Evolutionary conservation across 2,329 filamentous ascomycete genomes (phyloP).

Genomic region (Ophiostoma ulmi): DNA sequence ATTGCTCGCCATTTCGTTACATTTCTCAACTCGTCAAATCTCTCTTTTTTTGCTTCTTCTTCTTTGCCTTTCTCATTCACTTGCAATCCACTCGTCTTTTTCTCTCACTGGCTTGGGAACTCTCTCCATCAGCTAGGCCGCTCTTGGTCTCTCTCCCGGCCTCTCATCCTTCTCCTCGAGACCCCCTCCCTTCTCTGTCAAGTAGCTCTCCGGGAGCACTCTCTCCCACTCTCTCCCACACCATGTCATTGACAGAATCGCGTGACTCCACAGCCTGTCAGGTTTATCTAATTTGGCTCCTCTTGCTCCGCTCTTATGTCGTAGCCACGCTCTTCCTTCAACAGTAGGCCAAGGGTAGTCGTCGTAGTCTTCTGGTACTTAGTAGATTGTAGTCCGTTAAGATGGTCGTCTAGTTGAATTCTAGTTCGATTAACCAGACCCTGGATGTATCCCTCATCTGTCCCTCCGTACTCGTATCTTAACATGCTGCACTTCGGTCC

Average conservation of each 20-base stretch:
- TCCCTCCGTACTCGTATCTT: neutral
- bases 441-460: neutral
- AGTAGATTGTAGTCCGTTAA: neutral
- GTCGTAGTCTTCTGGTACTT: neutral
- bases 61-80: neutral
- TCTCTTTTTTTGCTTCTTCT: neutral
- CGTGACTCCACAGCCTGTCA: conserved; percentile 10
- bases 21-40: neutral
- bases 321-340: conserved; percentile 6
- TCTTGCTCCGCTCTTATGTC: conserved; percentile 9
- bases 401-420: neutral
- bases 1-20: neutral
- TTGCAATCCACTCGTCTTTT: neutral
- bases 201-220: neutral
- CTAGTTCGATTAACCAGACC: neutral
- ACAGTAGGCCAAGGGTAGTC: neutral
- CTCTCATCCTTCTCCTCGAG: neutral
- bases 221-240: neutral
- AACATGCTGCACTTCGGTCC: neutral
- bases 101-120: neutral
- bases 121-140: neutral
- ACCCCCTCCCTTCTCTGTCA: too few species aligned
- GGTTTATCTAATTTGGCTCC: conserved; percentile 2
- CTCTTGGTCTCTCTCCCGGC: neutral
- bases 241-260: neutral